Base-by-base conservation (phyloP, 73 alveolate species). In the Paramecium bursaria region DNA sequence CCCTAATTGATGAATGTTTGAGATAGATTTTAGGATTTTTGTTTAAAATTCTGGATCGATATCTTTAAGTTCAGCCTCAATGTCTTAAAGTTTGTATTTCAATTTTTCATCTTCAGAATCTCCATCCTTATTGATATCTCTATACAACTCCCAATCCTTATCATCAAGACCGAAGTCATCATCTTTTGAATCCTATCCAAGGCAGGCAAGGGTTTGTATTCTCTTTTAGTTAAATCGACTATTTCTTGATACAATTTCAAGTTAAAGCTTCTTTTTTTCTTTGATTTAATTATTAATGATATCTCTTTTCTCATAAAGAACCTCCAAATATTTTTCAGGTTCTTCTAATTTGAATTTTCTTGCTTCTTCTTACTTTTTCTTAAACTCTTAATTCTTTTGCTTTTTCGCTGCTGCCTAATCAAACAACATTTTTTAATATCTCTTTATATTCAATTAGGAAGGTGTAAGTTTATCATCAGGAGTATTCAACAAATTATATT, bases 401-500 rank as follows among this genome's bases (percentile, higher is more conserved):
- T 42, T 67, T 42, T 42, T 67, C 13, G 21, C 14, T 9, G 14
- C 15, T 1, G 82, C 82, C 27, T 67, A 67, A 39, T 67, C 82
- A 21, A 39, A 39, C 82, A 67, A 39, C 11, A 67, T 47, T 17
- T 42, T 67, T 67, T 67, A 42, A 67, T 42, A 67, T 67, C 82
- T 67, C 21, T 67, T 67, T 3, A 39, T 39, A 67, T 67, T 67
- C 30, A 67, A 67, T 67, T 67, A 67, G 14, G 53, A 67, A 0
- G 82, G 82, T 35, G 82, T 67, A 0, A 67, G 10, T 67, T 39
- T 33, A 67, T 67, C 82, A 67, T 67, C 82, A 67, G 57, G 82
- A 0, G 35, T 47, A 35, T 67, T 33, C 21, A 67, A 67, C 44
- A 67, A 42, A 67, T 42, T 67, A 39, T 67, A 67, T 15, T 67